Evolutionary conservation across 2,329 filamentous ascomycete genomes (phyloP).

Genomic region (Pseudocercospora crystallina): DNA sequence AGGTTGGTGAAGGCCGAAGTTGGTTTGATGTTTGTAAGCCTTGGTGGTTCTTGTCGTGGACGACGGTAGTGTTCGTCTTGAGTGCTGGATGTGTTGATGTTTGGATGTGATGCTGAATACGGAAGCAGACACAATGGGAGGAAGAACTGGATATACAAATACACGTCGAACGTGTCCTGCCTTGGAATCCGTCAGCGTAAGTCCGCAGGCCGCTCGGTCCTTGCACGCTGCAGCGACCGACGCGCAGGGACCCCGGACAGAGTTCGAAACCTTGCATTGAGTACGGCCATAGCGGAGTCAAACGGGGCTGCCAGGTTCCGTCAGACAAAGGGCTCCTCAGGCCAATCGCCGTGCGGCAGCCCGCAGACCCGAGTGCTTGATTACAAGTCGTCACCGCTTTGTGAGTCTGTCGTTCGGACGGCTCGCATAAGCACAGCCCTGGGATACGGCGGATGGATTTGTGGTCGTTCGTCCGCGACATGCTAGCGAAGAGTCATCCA

Average conservation of each 20-base stretch:
- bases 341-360: constrained; percentile 14
- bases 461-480: background rate
- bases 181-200: constrained; percentile 14
- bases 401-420: constrained; percentile 4
- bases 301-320: background rate
- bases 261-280: constrained; percentile 4
- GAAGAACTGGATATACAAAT: constrained; percentile 12
- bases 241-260: constrained; percentile 2
- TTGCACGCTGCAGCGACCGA: constrained; percentile 5
- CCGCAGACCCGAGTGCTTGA: constrained; percentile 13
- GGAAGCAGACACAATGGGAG: constrained; percentile 1
- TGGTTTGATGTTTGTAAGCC: constrained; percentile 4
- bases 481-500: constrained; percentile 5
- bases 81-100: constrained; percentile 8
- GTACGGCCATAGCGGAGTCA: background rate
- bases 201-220: background rate
- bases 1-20: constrained; percentile 20
- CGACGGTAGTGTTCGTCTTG: constrained; percentile 5
- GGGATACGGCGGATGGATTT: background rate
- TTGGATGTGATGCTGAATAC: constrained; percentile 8
- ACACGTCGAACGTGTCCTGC: constrained; percentile 9
- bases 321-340: constrained; percentile 13
- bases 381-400: constrained; percentile 10
- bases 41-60: background rate
- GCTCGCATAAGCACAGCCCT: constrained; percentile 14